Conservation (phyloP, 495 filamentous ascomycete species). For the Cercophora scortea region DNA sequence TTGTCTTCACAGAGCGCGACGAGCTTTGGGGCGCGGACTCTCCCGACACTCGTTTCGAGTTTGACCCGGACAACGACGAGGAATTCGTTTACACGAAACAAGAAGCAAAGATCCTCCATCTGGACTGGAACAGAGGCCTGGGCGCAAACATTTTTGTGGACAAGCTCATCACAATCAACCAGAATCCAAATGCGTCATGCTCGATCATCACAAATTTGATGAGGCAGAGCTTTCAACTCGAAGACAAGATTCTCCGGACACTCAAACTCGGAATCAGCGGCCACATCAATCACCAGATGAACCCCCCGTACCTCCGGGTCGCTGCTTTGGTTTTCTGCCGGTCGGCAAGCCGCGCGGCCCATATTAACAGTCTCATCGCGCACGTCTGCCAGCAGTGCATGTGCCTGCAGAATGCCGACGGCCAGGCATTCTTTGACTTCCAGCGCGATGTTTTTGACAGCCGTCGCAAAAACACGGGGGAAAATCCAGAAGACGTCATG, state of each 20-base stretch:
- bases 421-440: conserved; percentile 35
- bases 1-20: conserved; percentile 1
- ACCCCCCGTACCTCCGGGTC: conserved; percentile 30
- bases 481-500: conserved; percentile 18
- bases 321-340: conserved; percentile 27
- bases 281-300: conserved; percentile 19
- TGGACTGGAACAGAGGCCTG: conserved; percentile 27
- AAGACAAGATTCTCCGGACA: conserved; percentile 23
- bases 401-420: conserved; percentile 31
- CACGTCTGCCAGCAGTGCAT: conserved; percentile 30
- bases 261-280: conserved; percentile 27
- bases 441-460: conserved; percentile 26
- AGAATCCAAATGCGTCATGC: conserved; percentile 35
- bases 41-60: conserved; percentile 16
- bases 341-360: conserved; percentile 12
- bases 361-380: conserved; percentile 24
- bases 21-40: background rate
- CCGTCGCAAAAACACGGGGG: conserved; percentile 8
- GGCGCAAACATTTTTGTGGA: conserved; percentile 38
- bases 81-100: conserved; percentile 26
- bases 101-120: conserved; percentile 36
- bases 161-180: conserved; percentile 41
- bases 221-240: conserved; percentile 24
- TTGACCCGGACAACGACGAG: conserved; percentile 9
- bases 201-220: conserved; percentile 38